Evolutionary conservation across 495 filamentous ascomycete species (phyloP).

Genomic region (Penicillium turbatum): DNA sequence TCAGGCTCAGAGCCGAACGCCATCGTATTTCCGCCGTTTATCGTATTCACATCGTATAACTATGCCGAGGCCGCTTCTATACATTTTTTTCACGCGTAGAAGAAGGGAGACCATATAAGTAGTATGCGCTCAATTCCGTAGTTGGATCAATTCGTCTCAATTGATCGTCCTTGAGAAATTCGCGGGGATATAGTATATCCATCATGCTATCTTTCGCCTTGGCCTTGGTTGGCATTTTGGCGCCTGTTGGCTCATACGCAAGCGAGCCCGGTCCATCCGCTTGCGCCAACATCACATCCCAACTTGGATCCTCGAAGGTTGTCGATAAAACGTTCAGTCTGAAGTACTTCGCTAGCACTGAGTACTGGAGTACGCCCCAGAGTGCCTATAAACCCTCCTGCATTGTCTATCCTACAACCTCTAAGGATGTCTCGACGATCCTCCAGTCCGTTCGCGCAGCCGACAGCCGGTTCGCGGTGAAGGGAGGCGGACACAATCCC

Average conservation of each 20-base stretch:
- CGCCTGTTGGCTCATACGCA: constrained; percentile 7
- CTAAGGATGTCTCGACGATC: constrained; percentile 25
- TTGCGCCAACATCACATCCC: constrained; percentile 21
- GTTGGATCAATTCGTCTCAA: background rate
- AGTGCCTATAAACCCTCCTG: constrained; percentile 32
- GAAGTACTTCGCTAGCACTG: constrained; percentile 17
- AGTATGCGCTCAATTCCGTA: background rate
- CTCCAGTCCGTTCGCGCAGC: constrained; percentile 24
- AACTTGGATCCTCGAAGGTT: constrained; percentile 23
- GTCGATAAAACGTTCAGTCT: constrained; percentile 12
- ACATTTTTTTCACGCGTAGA: background rate
- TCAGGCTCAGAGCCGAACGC: background rate
- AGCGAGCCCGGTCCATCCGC: constrained; percentile 14
- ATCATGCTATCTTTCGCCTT: constrained; percentile 10
- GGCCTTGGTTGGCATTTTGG: constrained; percentile 6
- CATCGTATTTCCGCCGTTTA: background rate
- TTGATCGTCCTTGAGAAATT: background rate
- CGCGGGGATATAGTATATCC: background rate
- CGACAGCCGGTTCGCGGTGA: constrained; percentile 42
- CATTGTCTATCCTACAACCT: constrained; percentile 25
- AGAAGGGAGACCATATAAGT: background rate
- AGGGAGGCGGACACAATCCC: constrained; percentile 43
- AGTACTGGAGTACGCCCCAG: constrained; percentile 47
- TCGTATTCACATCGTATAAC: constrained; percentile 4
- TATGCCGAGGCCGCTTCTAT: background rate